Conservation (phyloP, 2,329 filamentous ascomycete species). For the Bertia moriformis region DNA sequence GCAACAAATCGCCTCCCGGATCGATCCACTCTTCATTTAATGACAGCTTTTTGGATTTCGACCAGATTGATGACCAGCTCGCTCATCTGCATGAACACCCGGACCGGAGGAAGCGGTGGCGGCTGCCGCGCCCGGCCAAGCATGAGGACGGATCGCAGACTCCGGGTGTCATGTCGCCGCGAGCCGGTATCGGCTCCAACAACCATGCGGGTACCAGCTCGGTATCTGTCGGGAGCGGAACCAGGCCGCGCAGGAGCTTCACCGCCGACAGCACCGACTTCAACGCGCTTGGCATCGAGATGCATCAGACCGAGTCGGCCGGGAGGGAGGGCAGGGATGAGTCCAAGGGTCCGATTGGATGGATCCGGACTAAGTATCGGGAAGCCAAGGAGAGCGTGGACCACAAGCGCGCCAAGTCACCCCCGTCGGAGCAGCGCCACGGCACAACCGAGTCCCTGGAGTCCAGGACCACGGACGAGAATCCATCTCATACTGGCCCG, state of each 20-base stretch:
- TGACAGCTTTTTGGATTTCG: conserved; percentile 68
- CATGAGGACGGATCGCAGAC: conserved; percentile 30
- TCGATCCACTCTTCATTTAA: conserved; percentile 68
- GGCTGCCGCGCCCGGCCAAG: conserved; percentile 55
- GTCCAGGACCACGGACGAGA: conserved; percentile 15
- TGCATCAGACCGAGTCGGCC: no score
- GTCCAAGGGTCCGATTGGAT: conserved; percentile 33
- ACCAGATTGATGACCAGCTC: conserved; percentile 48
- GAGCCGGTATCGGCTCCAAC: conserved; percentile 40
- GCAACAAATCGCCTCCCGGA: conserved; percentile 55
- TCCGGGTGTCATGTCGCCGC: conserved; percentile 25
- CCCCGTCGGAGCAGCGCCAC: conserved; percentile 23
- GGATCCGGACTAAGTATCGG: conserved; percentile 46
- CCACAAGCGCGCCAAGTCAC: conserved; percentile 39
- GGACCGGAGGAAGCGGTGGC: conserved; percentile 55
- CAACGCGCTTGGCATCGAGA: conserved; percentile 19
- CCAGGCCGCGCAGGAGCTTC: conserved; percentile 30
- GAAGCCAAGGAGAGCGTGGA: conserved; percentile 42
- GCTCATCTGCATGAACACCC: conserved; percentile 24
- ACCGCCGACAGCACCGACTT: conserved; percentile 35
- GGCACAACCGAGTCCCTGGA: conserved; percentile 8
- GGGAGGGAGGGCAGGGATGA: conserved; percentile 33
- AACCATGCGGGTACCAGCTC: conserved; percentile 50
- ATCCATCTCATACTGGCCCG: no score
- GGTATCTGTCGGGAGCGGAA: conserved; percentile 53